Evolutionary conservation across 805 yeast species (phyloP), one percentile per base, ranked within the genome.

Genomic region (Metschnikowia gruessii): DNA sequence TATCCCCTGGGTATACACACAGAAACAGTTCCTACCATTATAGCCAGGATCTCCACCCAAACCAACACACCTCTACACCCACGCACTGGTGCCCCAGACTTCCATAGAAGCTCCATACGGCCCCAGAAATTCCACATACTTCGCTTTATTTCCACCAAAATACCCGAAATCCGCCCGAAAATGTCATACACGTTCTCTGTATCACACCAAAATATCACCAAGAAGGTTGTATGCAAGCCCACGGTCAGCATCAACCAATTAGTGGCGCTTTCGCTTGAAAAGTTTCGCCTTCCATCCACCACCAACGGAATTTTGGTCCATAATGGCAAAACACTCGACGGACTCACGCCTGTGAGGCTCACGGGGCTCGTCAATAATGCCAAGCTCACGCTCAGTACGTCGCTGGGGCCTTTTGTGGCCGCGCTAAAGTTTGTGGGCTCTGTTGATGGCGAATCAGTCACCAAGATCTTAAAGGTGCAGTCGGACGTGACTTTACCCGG

Each of bases 331-430:
- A 54, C 42, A 11, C 49, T 71, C 17, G 75, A 72, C 45, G 46
- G 54, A 3, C 48, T 66, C 15, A 55, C 66, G 21, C 68, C 74
- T 1, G 40, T 72, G 8, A 51, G 72, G 38, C 59, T 66, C 35
- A 60, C 70, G 13, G 61, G 55, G 24, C 53, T 72, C 19, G 49
- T 60, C 18, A 70, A 64, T 48, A 71, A 70, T 45, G 57, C 70
- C 31, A 70, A 64, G 46, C 48, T 72, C 22, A 49, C 44, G 15
- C 53, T 71, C 12, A 41, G 30, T 4, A 28, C 42, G 3, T 18
- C 43, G 13, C 16, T 15, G 5, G 41, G 37, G 1, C 26, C 34
- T 2, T 30, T 11, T 2, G 44, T 21, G 1, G 41, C 39, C 11
- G 38, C 43, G 12, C 31, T 53, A 30, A 53, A 52, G 22, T 36